These are phyloP conservation scores for Fusarium phyllophilum DNA, from an alignment of 2,329 filamentous ascomycete genomes.

Conservation along the genomic window DNA sequence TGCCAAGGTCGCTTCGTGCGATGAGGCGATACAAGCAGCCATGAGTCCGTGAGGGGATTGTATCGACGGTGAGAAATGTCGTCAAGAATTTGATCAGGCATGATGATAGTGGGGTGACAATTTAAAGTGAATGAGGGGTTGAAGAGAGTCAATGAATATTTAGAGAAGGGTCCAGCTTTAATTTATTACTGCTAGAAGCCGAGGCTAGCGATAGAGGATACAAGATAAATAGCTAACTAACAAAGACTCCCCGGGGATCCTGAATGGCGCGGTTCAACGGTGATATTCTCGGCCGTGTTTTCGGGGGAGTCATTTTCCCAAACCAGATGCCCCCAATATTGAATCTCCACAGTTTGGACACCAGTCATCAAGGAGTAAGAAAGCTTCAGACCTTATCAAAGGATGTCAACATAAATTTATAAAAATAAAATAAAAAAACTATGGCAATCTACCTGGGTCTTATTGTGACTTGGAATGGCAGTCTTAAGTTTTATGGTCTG, in stretches of 20 bases:
- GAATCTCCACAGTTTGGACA: background rate
- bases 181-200: constrained; percentile 8
- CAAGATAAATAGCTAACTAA: constrained; percentile 24
- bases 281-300: constrained; percentile 38
- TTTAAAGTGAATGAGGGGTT: constrained; percentile 9
- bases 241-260: background rate
- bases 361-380: background rate
- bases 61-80: constrained; percentile 97
- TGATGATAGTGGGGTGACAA: constrained; percentile 51
- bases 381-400: background rate
- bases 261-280: constrained; percentile 41
- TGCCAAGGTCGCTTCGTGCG: constrained; percentile 98
- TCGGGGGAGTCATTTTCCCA: constrained; percentile 35
- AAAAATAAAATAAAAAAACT: too few species aligned
- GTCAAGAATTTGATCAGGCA: constrained; percentile 83
- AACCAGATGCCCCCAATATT: background rate
- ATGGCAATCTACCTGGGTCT: background rate
- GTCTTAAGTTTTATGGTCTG: background rate
- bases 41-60: constrained; percentile 89
- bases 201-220: background rate
- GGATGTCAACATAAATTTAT: background rate
- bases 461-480: background rate
- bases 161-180: background rate
- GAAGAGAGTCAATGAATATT: background rate
- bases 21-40: constrained; percentile 95